Conservation (phyloP, 1,284 basidiomycete genomes). For the Rhodotorula sp. region DNA sequence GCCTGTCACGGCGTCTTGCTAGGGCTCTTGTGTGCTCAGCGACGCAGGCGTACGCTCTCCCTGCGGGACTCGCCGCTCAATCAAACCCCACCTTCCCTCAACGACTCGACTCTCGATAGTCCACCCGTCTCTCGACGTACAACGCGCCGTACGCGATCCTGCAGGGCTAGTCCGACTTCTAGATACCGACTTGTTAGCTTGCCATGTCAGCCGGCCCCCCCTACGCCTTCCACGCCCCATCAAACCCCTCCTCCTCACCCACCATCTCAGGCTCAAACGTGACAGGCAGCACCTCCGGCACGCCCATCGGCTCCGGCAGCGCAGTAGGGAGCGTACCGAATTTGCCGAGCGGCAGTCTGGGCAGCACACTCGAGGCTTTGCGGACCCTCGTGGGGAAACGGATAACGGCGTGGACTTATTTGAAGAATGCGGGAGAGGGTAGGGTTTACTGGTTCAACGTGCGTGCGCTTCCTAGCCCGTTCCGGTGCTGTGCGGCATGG, state of each 20-base stretch:
- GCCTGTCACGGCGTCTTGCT: no score
- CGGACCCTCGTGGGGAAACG: slow-evolving; percentile 71
- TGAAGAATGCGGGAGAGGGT: slow-evolving; percentile 79
- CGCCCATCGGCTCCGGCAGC: neutral
- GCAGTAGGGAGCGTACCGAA: slow-evolving; percentile 23
- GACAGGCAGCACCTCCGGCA: neutral
- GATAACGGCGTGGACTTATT: slow-evolving; percentile 75
- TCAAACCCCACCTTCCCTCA: no score
- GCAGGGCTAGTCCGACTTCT: no score
- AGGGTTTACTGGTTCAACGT: slow-evolving; percentile 71
- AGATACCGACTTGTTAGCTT: neutral
- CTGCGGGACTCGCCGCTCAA: no score
- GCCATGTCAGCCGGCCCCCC: neutral
- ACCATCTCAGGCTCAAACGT: neutral
- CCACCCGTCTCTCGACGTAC: no score
- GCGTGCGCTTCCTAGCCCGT: neutral
- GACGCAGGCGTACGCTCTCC: no score
- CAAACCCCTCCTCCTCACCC: neutral
- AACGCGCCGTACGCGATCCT: no score
- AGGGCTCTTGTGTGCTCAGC: no score
- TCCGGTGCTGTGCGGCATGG: no score
- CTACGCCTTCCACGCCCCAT: neutral
- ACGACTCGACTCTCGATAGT: no score
- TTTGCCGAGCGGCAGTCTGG: slow-evolving; percentile 16
- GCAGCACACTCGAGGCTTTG: slow-evolving; percentile 48